phyloP scores from a whole-genome alignment of 345 rosid species.

The Gossypium rotundifolium region DNA sequence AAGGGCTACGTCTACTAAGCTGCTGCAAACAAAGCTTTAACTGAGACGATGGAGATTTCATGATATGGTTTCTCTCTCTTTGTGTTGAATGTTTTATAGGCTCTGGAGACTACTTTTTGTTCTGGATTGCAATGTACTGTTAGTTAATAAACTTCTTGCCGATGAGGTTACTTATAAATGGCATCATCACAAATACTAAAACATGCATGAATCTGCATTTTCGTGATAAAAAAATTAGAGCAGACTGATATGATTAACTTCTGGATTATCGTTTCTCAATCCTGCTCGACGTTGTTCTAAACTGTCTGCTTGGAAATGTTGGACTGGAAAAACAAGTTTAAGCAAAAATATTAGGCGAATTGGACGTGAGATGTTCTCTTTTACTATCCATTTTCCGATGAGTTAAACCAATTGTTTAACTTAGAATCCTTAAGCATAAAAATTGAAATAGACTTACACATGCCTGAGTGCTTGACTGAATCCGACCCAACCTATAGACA shows the following conservation, averaged over 20 bases:
- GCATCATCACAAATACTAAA: neutral
- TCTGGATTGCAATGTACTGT: constrained; percentile 22
- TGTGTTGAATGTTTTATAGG: constrained; percentile 25
- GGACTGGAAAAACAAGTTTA: neutral
- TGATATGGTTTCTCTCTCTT: neutral
- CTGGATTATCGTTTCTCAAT: neutral
- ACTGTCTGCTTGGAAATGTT: neutral
- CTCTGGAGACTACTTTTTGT: constrained; percentile 40
- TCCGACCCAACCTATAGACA: neutral
- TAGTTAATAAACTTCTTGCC: constrained; percentile 29
- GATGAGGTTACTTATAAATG: constrained; percentile 22
- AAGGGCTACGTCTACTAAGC: constrained; percentile 71
- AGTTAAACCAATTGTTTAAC: neutral
- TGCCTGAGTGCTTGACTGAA: neutral
- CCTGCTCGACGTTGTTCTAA: neutral
- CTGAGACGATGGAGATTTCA: constrained; percentile 14
- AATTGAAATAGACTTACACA: neutral
- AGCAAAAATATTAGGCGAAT: neutral
- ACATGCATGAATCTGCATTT: constrained; percentile 3
- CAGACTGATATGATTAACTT: neutral
- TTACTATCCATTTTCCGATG: neutral
- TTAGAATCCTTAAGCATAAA: neutral
- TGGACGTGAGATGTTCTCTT: neutral
- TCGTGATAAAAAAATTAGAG: neutral
- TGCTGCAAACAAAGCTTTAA: constrained; percentile 7